Percentiles rank a stretch among this genome's conserved stretches.
Conservation (phyloP, 495 filamentous ascomycete species). For the Penicillium desertorum region DNA sequence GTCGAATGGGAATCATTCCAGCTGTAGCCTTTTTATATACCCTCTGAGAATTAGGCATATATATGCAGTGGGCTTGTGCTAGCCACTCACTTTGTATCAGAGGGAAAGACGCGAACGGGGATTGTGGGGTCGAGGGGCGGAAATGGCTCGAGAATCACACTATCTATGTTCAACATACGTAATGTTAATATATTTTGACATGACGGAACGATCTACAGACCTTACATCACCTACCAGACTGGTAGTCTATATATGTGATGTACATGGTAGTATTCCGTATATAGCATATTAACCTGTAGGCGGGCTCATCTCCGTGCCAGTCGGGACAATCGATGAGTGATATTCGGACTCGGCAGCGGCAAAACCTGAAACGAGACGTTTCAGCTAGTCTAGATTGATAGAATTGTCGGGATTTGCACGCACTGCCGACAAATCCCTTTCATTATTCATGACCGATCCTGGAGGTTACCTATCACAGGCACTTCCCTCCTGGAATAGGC, state of each 20-base stretch:
- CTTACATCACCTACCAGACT: background rate
- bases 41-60: background rate
- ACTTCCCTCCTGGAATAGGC: slow-evolving; percentile 6
- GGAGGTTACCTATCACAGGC: slow-evolving; percentile 5
- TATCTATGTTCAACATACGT: background rate
- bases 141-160: background rate
- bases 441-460: background rate
- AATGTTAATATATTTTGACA: background rate
- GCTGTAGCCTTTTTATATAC: background rate
- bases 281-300: background rate
- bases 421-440: slow-evolving; percentile 7
- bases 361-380: slow-evolving; percentile 4
- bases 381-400: background rate
- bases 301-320: slow-evolving; percentile 14
- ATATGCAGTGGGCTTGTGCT: background rate
- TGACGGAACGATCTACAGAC: background rate
- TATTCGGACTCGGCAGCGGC: background rate
- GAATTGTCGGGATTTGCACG: slow-evolving; percentile 3
- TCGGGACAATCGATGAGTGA: slow-evolving; percentile 8
- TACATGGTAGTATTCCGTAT: background rate
- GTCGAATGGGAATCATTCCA: slow-evolving; percentile 1
- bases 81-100: background rate
- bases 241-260: background rate
- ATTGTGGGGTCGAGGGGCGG: background rate
- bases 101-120: background rate